These are phyloP conservation scores for Parasitella parasitica DNA, from an alignment of 371 early-diverging fungal genomes.

Conservation along the genomic window DNA sequence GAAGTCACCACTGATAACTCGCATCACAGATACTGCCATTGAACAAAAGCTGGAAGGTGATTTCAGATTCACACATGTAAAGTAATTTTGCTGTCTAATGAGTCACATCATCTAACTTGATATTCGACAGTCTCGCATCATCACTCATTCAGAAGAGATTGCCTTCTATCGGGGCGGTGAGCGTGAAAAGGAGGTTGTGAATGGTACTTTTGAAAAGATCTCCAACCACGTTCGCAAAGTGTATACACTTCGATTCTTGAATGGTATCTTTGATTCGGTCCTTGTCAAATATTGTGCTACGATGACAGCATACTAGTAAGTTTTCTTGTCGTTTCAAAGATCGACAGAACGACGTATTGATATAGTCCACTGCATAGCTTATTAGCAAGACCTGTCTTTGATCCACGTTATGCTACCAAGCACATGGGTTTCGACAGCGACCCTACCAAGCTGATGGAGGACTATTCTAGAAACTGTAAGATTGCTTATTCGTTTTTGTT, in stretches of 20 bases:
- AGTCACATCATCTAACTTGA: too few relatives aligned
- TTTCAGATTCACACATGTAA: slow-evolving; percentile 81
- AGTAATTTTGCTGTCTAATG: slow-evolving; percentile 7
- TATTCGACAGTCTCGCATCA: slow-evolving; percentile 65
- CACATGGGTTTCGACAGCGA: slow-evolving; percentile 62
- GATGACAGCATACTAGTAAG: slow-evolving; percentile 83
- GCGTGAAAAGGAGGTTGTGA: slow-evolving; percentile 72
- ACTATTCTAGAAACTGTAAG: slow-evolving; percentile 81
- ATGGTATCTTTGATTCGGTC: slow-evolving; percentile 82
- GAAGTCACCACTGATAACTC: not conserved
- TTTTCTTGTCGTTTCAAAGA: too few relatives aligned
- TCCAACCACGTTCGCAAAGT: slow-evolving; percentile 79
- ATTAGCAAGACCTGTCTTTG: slow-evolving; percentile 81
- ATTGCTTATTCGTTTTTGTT: not conserved
- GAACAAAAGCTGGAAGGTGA: slow-evolving; percentile 85
- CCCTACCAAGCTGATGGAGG: slow-evolving; percentile 84
- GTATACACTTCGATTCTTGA: slow-evolving; percentile 73
- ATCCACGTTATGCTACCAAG: slow-evolving; percentile 59
- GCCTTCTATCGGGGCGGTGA: slow-evolving; percentile 84
- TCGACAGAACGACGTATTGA: too few relatives aligned
- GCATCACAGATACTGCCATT: slow-evolving; percentile 63
- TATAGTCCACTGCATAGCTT: too few relatives aligned
- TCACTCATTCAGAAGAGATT: slow-evolving; percentile 85
- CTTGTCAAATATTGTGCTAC: slow-evolving; percentile 89
- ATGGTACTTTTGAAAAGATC: slow-evolving; percentile 70